Base-by-base conservation (phyloP, 176 grass and related monocot genomes). In the Eremochloa ophiuroides region DNA sequence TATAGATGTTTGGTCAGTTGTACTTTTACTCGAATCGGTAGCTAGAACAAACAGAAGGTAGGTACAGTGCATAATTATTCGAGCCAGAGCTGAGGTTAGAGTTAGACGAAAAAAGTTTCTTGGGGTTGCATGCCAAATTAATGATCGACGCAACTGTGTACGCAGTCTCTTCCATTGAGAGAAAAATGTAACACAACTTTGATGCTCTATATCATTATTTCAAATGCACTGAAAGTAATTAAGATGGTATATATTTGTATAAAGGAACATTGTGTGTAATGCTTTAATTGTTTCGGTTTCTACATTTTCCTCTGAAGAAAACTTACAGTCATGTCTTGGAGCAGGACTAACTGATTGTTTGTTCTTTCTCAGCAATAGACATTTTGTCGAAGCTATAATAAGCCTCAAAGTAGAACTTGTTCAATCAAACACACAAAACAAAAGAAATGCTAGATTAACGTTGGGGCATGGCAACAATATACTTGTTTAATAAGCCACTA, bases 21-120 rank as follows among this genome's bases (percentile, higher is more conserved):
- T 72, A 72, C 72, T 66, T 89, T 84, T 66, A 73, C 87, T 82
- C 1, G 43, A 76, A 85, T 50, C 25, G 37, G 78, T 59, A 72
- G 9, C 72, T 65, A 76, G 65, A 81, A 76, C 56, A 71, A 77
- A 81, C 33, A 68, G n/a, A 81, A 55, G 71, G 63, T 55, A 34
- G 75, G 53, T 70, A 85, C 20, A 31, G 37, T 16, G 30, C 22
- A 56, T 56, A 23, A 56, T 25, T 39, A 85, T 58, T 66, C 66
- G 39, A 44, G 44, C 63, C 17, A 1, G n/a, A 25, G 33, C 6
- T 7, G 38, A 25, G 53, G 65, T 70, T 80, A 43, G 38, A 62
- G 66, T 55, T 55, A 22, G 50, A n/a, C 20, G 18, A 53, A 33
- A 40, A 83, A 15, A 73, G 12, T 66, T 71, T 33, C 16, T 22